These are phyloP conservation scores for Brassica nigra DNA, from an alignment of 345 rosid species.

Conservation along the genomic window DNA sequence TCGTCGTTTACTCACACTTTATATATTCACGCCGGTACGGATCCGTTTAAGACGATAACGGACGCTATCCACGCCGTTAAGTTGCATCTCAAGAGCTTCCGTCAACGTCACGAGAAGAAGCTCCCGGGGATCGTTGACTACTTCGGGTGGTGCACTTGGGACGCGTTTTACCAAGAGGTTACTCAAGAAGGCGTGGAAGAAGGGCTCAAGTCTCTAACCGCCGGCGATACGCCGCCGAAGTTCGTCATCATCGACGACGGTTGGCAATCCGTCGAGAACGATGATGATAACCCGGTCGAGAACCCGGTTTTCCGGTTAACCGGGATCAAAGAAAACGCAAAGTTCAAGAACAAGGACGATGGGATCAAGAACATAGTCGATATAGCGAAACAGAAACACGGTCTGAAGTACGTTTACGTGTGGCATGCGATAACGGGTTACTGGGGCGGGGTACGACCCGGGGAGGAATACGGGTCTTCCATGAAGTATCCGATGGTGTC, in stretches of 20 bases:
- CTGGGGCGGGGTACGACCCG: slow-evolving; percentile 96
- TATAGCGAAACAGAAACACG: slow-evolving; percentile 63
- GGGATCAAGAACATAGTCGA: slow-evolving; percentile 80
- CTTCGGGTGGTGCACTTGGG: slow-evolving; percentile 99
- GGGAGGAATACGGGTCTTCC: slow-evolving; percentile 65
- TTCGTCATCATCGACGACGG: slow-evolving; percentile 96
- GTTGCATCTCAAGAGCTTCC: slow-evolving; percentile 70
- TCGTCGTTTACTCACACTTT: slow-evolving; percentile 73
- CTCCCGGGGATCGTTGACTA: slow-evolving; percentile 76
- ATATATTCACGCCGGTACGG: slow-evolving; percentile 72
- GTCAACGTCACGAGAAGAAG: slow-evolving; percentile 85
- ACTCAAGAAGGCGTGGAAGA: slow-evolving; percentile 93
- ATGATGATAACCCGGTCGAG: slow-evolving; percentile 31
- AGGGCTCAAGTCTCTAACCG: slow-evolving; percentile 61
- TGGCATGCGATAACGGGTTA: slow-evolving; percentile 98
- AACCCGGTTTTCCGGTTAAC: slow-evolving; percentile 59
- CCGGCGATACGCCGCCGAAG: slow-evolving; percentile 81
- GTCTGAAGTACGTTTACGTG: slow-evolving; percentile 78
- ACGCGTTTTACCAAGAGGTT: slow-evolving; percentile 92
- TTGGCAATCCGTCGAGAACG: slow-evolving; percentile 84
- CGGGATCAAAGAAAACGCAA: slow-evolving; percentile 72
- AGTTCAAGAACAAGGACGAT: slow-evolving; percentile 70
- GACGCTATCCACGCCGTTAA: slow-evolving; percentile 77
- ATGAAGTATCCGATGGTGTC: slow-evolving; percentile 73
- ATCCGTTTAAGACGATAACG: slow-evolving; percentile 71